Base-by-base conservation (phyloP, 305 asterid genomes). In the Petunia hybrid region DNA sequence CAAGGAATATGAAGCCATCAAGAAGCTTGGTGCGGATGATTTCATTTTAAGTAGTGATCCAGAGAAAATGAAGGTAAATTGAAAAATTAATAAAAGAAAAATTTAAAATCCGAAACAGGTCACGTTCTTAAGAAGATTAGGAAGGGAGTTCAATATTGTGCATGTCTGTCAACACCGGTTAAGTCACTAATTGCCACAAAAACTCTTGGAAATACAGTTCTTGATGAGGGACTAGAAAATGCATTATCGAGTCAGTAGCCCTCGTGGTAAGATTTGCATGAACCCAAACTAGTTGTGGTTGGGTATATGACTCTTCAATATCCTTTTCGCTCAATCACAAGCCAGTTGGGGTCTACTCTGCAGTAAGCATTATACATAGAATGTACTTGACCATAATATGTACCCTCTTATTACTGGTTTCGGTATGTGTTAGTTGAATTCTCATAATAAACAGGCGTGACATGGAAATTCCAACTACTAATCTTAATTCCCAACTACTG, bases 1-100 rank as follows among this genome's bases (percentile, higher is more conserved):
- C 38, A 92, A 92, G 76, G 84, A 87, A 77, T 83, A 69, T 35
- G 94, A 90, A 66, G 95, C 95, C 75, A 73, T 89, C 60, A 77
- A 82, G 67, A 85, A 59, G 66, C 92, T 92, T 78, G 95, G 94
- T 53, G 95, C 95, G 36, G 95, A 91, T 83, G 84, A 81, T 79
- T 90, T 92, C 43, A 53, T 92, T 64, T 83, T 90, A 16, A 89
- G 89, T 31, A 38, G 90, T 45, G 91, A 90, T 82, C 85, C 90
- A 16, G 87, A 64, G 61, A 87, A 89, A 65, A 48, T 89, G 86
- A 67, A 85, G 94, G 93, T 91, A 83, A 46, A 12, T 8, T 8
- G 42, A 16, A 22, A 61, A 60, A n/a, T 66, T 6, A 43, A 5
- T 59, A 40, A 65, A 6, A 22, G 46, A 48, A 46, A 40, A 40